Conservation (phyloP, 805 yeast species). For the Candida sakaeoensis region DNA sequence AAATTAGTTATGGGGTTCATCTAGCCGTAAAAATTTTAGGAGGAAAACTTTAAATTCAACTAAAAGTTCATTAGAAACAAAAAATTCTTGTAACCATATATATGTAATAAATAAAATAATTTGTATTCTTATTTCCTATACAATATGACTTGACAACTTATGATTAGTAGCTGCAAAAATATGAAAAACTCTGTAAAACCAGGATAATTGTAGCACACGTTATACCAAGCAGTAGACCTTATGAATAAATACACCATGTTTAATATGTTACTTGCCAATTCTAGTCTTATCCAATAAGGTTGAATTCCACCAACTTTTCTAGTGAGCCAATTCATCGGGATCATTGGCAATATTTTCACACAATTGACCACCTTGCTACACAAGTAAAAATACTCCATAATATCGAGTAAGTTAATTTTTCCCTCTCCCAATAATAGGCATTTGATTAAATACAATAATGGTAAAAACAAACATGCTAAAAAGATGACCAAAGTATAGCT, state of each 20-base stretch:
- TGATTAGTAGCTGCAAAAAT: neutral
- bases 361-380: conserved; percentile 19
- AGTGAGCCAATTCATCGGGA: conserved; percentile 37
- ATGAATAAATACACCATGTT: neutral
- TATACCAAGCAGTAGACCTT: conserved; percentile 14
- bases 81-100: neutral
- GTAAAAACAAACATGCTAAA: conserved; percentile 3
- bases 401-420: conserved; percentile 33
- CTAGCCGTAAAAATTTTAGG: conserved; percentile 64
- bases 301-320: conserved; percentile 19
- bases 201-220: conserved; percentile 19
- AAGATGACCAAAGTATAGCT: conserved; percentile 17
- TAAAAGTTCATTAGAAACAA: too few species aligned
- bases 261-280: neutral
- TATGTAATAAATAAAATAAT: too few species aligned
- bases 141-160: neutral
- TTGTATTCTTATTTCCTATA: neutral
- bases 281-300: conserved; percentile 8
- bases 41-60: conserved; percentile 43
- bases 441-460: conserved; percentile 9
- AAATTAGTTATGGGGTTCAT: conserved; percentile 59
- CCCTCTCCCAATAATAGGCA: neutral
- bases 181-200: conserved; percentile 11
- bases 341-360: conserved; percentile 37
- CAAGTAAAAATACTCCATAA: conserved; percentile 40